Percentiles rank a stretch among this genome's conserved stretches.
Conservation (phyloP, 2,329 filamentous ascomycete species). For the Periconia sp. region DNA sequence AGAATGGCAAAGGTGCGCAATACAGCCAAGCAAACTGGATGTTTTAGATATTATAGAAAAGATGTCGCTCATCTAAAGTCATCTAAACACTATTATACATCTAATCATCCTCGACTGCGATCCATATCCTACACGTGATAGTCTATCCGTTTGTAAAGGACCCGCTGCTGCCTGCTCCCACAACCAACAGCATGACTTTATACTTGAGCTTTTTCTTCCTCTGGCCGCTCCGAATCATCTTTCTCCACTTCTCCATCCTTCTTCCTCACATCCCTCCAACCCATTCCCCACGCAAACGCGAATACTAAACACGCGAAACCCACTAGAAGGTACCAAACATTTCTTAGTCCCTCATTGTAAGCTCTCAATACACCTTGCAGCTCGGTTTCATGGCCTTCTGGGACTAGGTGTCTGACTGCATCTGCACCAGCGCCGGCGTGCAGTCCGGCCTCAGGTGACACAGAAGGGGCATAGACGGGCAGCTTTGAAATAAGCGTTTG, state of each 20-base stretch:
- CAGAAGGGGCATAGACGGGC: slow-evolving; percentile 26
- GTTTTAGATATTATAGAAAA: too few relatives aligned
- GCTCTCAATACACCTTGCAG: slow-evolving; percentile 26
- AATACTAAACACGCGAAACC: slow-evolving; percentile 18
- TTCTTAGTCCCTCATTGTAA: slow-evolving; percentile 29
- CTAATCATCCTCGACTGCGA: too few relatives aligned
- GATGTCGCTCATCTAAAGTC: too few relatives aligned
- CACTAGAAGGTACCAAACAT: slow-evolving; percentile 31
- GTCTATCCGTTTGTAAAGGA: too few relatives aligned
- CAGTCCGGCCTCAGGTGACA: slow-evolving; percentile 26
- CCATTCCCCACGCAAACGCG: slow-evolving; percentile 25
- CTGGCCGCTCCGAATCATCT: not conserved
- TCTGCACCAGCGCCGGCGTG: slow-evolving; percentile 30
- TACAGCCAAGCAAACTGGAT: too few relatives aligned
- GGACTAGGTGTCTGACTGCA: slow-evolving; percentile 28
- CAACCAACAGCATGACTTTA: too few relatives aligned
- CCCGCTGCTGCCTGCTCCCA: too few relatives aligned
- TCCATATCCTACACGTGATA: too few relatives aligned
- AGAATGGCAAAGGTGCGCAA: too few relatives aligned
- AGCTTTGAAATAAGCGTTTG: slow-evolving; percentile 25
- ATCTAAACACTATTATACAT: too few relatives aligned
- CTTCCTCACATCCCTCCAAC: slow-evolving; percentile 31
- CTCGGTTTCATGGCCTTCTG: slow-evolving; percentile 17
- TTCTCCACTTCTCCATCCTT: slow-evolving; percentile 8
- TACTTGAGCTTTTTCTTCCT: too few relatives aligned